Conservation (phyloP, 116 monocot genomes). For the Cymodocea nodosa region DNA sequence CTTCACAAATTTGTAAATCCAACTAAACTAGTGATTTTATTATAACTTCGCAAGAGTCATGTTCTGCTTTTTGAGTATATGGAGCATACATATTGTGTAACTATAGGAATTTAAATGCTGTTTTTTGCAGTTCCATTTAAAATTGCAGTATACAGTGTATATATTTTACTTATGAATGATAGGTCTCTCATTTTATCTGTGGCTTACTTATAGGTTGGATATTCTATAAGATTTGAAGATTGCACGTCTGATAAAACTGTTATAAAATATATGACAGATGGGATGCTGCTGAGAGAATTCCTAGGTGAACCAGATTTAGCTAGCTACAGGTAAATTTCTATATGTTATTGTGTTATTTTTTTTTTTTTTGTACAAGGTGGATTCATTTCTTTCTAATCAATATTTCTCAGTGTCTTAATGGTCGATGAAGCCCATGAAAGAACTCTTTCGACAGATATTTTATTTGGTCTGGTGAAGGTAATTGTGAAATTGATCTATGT, state of each 20-base stretch:
- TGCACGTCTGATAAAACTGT: conserved; percentile 94
- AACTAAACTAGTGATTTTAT: too few relatives aligned
- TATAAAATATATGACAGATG: conserved; percentile 95
- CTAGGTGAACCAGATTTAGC: conserved; percentile 96
- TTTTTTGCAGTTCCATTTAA: too few relatives aligned
- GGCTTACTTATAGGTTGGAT: conserved; percentile 52
- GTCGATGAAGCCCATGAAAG: conserved; percentile 98
- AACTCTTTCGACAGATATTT: conserved; percentile 91
- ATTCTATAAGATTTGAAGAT: conserved; percentile 98
- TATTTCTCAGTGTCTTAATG: conserved; percentile 67
- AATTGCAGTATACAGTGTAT: neutral
- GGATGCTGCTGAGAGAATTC: conserved; percentile 90
- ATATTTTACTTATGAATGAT: neutral
- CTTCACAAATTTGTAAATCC: too few relatives aligned
- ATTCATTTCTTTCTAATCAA: conserved; percentile 2
- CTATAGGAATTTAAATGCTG: too few relatives aligned
- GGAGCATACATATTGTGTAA: too few relatives aligned
- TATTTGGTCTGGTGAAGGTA: conserved; percentile 98
- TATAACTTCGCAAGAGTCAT: too few relatives aligned
- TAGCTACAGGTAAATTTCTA: conserved; percentile 54
- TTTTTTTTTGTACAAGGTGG: neutral
- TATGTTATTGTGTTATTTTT: neutral
- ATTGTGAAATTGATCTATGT: conserved; percentile 1
- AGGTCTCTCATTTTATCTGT: neutral
- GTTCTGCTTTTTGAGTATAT: too few relatives aligned